Conservation (phyloP, 768 basidiomycete genomes). For the Lentinula raphanica region DNA sequence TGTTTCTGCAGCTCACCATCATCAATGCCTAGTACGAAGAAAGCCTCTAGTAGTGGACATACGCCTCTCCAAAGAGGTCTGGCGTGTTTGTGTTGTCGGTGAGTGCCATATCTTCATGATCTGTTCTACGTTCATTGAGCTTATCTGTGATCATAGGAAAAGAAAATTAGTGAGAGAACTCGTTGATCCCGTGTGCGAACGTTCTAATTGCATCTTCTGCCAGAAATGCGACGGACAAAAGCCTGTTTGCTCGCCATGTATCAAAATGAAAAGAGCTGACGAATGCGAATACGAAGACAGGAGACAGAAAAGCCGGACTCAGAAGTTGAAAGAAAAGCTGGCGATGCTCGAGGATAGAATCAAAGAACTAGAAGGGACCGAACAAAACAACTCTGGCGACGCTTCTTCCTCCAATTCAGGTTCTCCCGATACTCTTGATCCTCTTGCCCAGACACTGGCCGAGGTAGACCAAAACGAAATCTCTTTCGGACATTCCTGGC, state of each 20-base stretch:
- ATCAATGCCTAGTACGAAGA: conserved; percentile 23
- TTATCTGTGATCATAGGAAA: conserved; percentile 17
- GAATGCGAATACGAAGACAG: conserved; percentile 60
- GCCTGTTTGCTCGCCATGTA: conserved; percentile 52
- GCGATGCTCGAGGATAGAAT: conserved; percentile 46
- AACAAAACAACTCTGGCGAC: conserved; percentile 16
- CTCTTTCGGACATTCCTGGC: background rate
- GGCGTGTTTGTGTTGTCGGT: conserved; percentile 33
- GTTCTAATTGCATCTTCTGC: background rate
- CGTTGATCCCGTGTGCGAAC: background rate
- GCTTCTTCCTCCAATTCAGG: conserved; percentile 14
- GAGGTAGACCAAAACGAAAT: conserved; percentile 3
- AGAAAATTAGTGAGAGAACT: conserved; percentile 28
- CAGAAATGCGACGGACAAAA: conserved; percentile 60
- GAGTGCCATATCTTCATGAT: background rate
- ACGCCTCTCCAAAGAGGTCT: conserved; percentile 31
- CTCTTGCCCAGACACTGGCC: background rate
- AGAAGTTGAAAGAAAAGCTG: conserved; percentile 53
- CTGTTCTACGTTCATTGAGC: background rate
- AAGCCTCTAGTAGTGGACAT: conserved; percentile 15
- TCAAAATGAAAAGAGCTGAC: conserved; percentile 44
- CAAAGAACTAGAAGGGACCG: conserved; percentile 43
- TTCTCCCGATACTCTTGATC: background rate
- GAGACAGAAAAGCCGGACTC: conserved; percentile 54
- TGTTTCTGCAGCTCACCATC: background rate